Evolutionary conservation across 306 rosid species (phyloP).

Genomic region (Prunus campanulata): DNA sequence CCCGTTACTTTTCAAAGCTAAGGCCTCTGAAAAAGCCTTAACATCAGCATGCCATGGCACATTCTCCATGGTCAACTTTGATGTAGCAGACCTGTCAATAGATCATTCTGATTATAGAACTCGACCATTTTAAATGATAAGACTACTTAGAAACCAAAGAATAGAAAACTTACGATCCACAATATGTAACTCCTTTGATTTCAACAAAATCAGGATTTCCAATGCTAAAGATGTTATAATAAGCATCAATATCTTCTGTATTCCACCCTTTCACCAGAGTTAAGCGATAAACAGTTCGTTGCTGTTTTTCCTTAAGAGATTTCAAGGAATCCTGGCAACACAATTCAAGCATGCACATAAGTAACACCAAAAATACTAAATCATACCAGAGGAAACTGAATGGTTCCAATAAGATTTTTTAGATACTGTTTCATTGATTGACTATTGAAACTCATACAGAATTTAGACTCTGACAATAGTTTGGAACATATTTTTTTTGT

Average conservation of each 20-base stretch:
- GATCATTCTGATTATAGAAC: slow-evolving; percentile 25
- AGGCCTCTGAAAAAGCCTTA: slow-evolving; percentile 80
- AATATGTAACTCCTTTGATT: slow-evolving; percentile 96
- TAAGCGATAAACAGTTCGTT: slow-evolving; percentile 94
- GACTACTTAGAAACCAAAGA: neutral
- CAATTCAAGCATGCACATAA: slow-evolving; percentile 18
- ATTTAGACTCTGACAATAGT: neutral
- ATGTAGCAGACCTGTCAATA: slow-evolving; percentile 70
- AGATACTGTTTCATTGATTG: neutral
- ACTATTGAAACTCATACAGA: neutral
- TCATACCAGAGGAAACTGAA: slow-evolving; percentile 9
- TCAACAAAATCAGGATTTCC: slow-evolving; percentile 95
- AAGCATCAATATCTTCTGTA: slow-evolving; percentile 83
- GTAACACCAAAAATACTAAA: slow-evolving; percentile 13
- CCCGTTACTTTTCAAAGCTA: slow-evolving; percentile 73
- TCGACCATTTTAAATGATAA: slow-evolving; percentile 4
- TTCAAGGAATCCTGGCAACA: slow-evolving; percentile 77
- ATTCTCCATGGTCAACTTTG: slow-evolving; percentile 97
- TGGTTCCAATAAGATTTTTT: neutral
- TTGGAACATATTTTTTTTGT: neutral
- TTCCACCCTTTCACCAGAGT: slow-evolving; percentile 98
- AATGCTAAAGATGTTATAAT: slow-evolving; percentile 67
- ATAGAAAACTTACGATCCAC: slow-evolving; percentile 79
- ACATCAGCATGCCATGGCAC: slow-evolving; percentile 99
- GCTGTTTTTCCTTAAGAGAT: slow-evolving; percentile 78